Percentiles rank a stretch among this genome's conserved stretches.
Conservation (phyloP, 1,284 basidiomycete genomes). For the Cutaneotrichosporon spelunceum region DNA sequence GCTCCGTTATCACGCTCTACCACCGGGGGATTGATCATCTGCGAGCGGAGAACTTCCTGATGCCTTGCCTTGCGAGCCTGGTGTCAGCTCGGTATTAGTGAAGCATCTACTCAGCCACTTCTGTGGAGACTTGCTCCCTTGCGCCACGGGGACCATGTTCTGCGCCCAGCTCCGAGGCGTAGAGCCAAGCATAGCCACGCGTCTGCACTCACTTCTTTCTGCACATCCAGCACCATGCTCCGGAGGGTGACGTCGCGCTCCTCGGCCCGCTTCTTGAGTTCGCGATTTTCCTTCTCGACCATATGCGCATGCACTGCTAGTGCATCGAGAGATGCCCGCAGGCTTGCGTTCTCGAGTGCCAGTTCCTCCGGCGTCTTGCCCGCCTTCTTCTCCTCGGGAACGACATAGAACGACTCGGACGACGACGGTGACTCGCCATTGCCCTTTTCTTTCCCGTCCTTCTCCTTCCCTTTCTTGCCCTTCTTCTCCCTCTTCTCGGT, state of each 20-base stretch:
- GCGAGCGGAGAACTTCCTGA: conserved; percentile 38
- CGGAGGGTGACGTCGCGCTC: conserved; percentile 42
- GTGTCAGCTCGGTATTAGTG: neutral
- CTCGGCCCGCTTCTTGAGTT: conserved; percentile 30
- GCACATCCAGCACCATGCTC: conserved; percentile 41
- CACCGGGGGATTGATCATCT: conserved; percentile 32
- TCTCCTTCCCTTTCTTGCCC: neutral
- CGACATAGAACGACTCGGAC: conserved; percentile 41
- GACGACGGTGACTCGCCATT: conserved; percentile 22
- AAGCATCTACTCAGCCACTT: neutral
- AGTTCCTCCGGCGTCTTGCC: conserved; percentile 51
- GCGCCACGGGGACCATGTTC: too few species aligned
- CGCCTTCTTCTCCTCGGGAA: conserved; percentile 21
- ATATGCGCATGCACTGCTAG: conserved; percentile 43
- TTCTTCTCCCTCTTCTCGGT: neutral
- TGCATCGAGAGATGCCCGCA: conserved; percentile 46
- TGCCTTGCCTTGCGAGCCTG: conserved; percentile 36
- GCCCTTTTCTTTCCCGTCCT: neutral
- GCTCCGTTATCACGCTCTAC: neutral
- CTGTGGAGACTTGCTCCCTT: too few species aligned
- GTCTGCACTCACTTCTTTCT: conserved; percentile 37
- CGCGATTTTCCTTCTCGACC: conserved; percentile 37
- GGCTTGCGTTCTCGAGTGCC: conserved; percentile 46
- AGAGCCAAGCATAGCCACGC: neutral
- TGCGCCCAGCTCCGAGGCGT: neutral